Conservation (phyloP, 768 basidiomycete genomes). For the Suillus subaureus region DNA sequence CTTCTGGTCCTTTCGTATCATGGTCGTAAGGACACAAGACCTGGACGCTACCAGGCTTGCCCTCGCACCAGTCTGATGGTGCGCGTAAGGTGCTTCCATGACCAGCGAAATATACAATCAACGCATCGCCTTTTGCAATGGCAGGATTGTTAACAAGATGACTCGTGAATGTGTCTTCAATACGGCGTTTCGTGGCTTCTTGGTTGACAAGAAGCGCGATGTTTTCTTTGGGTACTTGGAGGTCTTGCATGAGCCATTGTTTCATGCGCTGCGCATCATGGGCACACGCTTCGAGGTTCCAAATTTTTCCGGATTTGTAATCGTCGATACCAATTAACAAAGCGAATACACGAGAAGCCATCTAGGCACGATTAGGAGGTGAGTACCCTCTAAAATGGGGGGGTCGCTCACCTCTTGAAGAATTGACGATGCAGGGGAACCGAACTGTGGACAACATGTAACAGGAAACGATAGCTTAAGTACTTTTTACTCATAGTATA, state of each 20-base stretch:
- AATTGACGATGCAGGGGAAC: constrained; percentile 13
- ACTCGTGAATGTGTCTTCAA: constrained; percentile 60
- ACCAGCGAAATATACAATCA: constrained; percentile 74
- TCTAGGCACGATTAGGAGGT: constrained; percentile 25
- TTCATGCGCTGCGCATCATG: constrained; percentile 63
- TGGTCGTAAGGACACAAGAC: constrained; percentile 71
- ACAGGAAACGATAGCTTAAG: constrained; percentile 5
- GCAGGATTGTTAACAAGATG: constrained; percentile 65
- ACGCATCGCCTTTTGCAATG: constrained; percentile 63
- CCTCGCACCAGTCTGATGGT: constrained; percentile 63
- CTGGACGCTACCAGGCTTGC: constrained; percentile 46
- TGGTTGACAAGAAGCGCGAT: constrained; percentile 58
- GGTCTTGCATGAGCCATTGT: constrained; percentile 56
- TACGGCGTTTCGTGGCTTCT: constrained; percentile 60
- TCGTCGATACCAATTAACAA: constrained; percentile 70
- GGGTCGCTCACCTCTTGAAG: constrained; percentile 15
- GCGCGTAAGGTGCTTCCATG: constrained; percentile 62
- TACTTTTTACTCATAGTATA: neutral
- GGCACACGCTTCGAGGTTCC: constrained; percentile 67
- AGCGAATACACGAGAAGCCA: constrained; percentile 57
- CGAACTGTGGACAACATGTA: constrained; percentile 8
- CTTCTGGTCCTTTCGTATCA: constrained; percentile 49
- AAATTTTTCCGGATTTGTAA: constrained; percentile 65
- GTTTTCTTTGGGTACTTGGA: constrained; percentile 60
- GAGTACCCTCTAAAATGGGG: constrained; percentile 3